Evolutionary conservation across 129 eudicot genomes (phyloP), one percentile per base, ranked within the genome.

Genomic region (Flaveria trinervia): DNA sequence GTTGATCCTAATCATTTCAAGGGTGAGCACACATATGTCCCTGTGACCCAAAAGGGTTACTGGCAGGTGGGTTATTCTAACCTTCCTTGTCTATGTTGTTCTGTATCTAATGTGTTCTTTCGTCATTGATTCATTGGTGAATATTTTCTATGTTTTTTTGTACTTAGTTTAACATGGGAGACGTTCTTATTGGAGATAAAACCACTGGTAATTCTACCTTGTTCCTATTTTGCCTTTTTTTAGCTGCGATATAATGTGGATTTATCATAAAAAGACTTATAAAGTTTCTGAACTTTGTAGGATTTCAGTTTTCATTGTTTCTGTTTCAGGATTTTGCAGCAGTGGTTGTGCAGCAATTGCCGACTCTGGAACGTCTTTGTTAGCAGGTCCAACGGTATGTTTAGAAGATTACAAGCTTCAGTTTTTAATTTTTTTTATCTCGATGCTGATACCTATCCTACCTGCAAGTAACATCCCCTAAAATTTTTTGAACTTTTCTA

Each of bases 341-440:
- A 84, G 59, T 50, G 96, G 96, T 56, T 94, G 98, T 76, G 85
- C 98, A 22, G 98, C 98, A 68, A 91, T 94, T 83, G 98, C 98
- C 7, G 98, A 94, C 80, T 91, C 97, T 77, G 98, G 98, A 55
- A 94, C 98, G 70, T 94, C 98, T 64, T 82, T 94, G 74, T 79
- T 94, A 87, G 96, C 98, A 10, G 98, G 98, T 71, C 98, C 98
- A 56, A 91, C 97, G 68, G 98, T 94, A 94, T 14, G 87, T 80
- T 65, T 60, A 30, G 48, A 28, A 49, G 25, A 45, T 55, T 62
- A 22, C 44, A 14, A 65, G n/a, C 65, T 65, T 51, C 36, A 50
- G 43, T 55, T 49, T 76, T 49, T 51, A 7, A 51, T 15, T 73
- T 3, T 76, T 9, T 36, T 36, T 20, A 61, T 44, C 3, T 52